Evolutionary conservation across 371 early-diverging fungal genomes (phyloP).

Genomic region (Thermomucor indicae-seudaticae): DNA sequence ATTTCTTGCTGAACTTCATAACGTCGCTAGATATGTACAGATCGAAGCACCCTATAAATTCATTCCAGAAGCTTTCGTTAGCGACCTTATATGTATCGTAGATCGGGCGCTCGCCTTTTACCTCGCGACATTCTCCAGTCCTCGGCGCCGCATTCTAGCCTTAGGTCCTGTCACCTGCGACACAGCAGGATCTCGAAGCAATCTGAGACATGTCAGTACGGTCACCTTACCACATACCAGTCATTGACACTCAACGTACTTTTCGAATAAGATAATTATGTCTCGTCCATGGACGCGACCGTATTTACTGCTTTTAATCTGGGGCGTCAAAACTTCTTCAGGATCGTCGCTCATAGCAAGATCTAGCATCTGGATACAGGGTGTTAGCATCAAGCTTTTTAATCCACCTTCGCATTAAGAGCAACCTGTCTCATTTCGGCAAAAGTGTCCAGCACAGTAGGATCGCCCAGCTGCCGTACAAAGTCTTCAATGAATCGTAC

Average conservation of each 20-base stretch:
- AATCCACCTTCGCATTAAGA: no score
- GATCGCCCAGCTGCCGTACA: constrained; percentile 60
- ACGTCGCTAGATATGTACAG: constrained; percentile 30
- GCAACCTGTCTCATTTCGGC: constrained; percentile 76
- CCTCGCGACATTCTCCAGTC: constrained; percentile 51
- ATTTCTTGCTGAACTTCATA: no score
- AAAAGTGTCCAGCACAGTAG: constrained; percentile 66
- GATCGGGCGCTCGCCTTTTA: no score
- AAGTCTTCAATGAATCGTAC: constrained; percentile 73
- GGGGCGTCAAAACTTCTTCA: constrained; percentile 69
- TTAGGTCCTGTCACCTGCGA: constrained; percentile 3
- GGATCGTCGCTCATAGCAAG: constrained; percentile 64
- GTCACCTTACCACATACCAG: no score
- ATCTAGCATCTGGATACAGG: constrained; percentile 47
- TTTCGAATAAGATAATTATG: constrained; percentile 73
- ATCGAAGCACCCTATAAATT: constrained; percentile 28
- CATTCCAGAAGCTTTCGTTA: not conserved
- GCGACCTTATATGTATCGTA: no score
- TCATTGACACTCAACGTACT: constrained; percentile 48
- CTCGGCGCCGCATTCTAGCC: constrained; percentile 28
- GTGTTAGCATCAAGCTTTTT: not conserved
- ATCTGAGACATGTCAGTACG: constrained; percentile 2
- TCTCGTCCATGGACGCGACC: constrained; percentile 57
- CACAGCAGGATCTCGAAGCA: constrained; percentile 13
- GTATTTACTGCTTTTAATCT: constrained; percentile 59